Base-by-base conservation (phyloP, 306 rosid genomes). In the Oemleria cerasiformis region DNA sequence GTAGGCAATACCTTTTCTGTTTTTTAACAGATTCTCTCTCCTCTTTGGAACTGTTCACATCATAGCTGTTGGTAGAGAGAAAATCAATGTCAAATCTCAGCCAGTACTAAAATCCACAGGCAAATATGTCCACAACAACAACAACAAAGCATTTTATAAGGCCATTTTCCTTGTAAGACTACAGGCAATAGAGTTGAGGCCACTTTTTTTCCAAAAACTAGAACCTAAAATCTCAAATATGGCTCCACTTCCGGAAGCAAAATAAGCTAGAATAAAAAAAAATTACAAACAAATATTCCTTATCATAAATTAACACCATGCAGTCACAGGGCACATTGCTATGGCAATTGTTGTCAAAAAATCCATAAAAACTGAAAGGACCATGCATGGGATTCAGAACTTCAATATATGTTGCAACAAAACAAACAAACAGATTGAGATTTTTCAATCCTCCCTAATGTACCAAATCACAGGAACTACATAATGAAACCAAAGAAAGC, bases 41-140 rank as follows among this genome's bases (percentile, higher is more conserved):
- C 55, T 65, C 78, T 65, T 30, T 65, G 34, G 72, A 42, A 58
- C 78, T 74, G 72, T 65, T 74, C 72, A 74, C 36, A 15, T 74
- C 72, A n/a, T 74, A 74, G 58, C 78, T 74, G 72, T 74, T 54
- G 13, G 25, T 4, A 1, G 21, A 65, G 72, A 74, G 66, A 14
- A 65, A 23, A 10, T 23, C 41, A 12, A 44, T 54, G 56, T 65
- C 56, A 74, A 42, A 73, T 38, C 36, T 30, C 50, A 48, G 36
- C 63, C 14, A 39, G 17, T 8, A 62, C 25, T 41, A 63, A 42
- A 54, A 73, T 8, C 16, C 51, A 38, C 20, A 73, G 7, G 42
- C 4, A 50, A 62, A 40, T 4, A 12, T 38, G 48, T 40, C 8
- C 19, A 30, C 23, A 15, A 15, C 14, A 13, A 15, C 23, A 12